Evolutionary conservation across 2,329 filamentous ascomycete species (phyloP).

Genomic region (Didymosphaeria variabile): DNA sequence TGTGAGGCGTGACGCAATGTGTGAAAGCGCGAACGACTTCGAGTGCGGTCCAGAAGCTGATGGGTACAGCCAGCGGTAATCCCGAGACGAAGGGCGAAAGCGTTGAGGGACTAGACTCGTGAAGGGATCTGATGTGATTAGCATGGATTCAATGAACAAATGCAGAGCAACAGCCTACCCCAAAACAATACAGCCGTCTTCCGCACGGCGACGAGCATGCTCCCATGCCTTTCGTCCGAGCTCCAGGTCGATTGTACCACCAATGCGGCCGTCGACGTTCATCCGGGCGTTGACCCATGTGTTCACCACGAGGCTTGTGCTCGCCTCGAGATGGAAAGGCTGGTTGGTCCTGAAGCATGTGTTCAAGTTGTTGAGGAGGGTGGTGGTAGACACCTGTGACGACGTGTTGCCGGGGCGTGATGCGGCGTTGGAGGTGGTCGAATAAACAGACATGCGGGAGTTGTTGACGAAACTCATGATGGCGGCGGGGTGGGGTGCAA

Average conservation of each 20-base stretch:
- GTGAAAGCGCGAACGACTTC: conserved; percentile 87
- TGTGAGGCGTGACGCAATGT: conserved; percentile 85
- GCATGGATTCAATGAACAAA: conserved; percentile 7
- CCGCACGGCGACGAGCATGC: conserved; percentile 90
- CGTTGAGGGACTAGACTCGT: conserved; percentile 86
- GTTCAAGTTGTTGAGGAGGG: conserved; percentile 89
- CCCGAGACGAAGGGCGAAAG: conserved; percentile 82
- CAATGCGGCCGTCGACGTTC: conserved; percentile 72
- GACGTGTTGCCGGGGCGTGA: conserved; percentile 68
- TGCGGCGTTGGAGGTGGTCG: conserved; percentile 66
- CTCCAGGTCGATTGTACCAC: conserved; percentile 81
- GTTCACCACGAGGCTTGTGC: conserved; percentile 91
- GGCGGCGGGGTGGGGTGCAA: conserved; percentile 34
- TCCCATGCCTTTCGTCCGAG: conserved; percentile 90
- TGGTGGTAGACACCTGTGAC: conserved; percentile 88
- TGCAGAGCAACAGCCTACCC: conserved; percentile 66
- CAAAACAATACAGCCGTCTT: conserved; percentile 92
- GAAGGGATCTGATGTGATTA: conserved; percentile 73
- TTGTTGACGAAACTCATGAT: conserved; percentile 62
- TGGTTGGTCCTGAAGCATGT: conserved; percentile 84
- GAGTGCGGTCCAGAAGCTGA: conserved; percentile 78
- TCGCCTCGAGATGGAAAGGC: conserved; percentile 87
- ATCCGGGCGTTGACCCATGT: conserved; percentile 89
- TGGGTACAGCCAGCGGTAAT: conserved; percentile 81
- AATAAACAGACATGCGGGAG: conserved; percentile 69